phyloP scores from a whole-genome alignment of 75 land plant species.

The Cupressus sempervirens region DNA sequence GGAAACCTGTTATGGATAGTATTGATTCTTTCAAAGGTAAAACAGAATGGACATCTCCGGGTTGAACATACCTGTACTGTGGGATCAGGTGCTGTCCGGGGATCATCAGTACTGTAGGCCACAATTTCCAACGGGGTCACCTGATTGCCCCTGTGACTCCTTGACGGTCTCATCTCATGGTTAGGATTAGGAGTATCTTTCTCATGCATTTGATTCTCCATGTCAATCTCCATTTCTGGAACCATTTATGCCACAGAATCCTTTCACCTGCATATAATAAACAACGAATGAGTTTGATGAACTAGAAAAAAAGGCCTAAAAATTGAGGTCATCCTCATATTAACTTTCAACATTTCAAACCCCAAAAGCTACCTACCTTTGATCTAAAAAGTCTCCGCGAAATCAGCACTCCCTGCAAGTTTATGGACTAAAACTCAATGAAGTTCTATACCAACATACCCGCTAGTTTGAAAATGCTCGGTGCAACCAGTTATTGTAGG shows the following conservation, averaged over 20 bases:
- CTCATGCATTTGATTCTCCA: not conserved
- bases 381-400: not conserved
- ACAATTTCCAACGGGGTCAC: not conserved
- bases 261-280: not conserved
- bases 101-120: not conserved
- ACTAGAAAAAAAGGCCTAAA: not conserved
- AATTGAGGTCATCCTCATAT: not conserved
- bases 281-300: not conserved
- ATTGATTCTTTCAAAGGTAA: not conserved
- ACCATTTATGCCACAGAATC: not conserved
- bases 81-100: not conserved
- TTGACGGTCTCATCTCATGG: not conserved
- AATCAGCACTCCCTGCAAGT: not conserved
- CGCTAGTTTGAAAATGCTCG: too few relatives aligned
- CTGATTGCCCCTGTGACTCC: not conserved
- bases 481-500: too few relatives aligned
- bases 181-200: not conserved
- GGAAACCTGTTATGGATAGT: too few relatives aligned
- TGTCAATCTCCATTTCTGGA: not conserved
- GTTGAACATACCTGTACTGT: not conserved
- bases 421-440: not conserved
- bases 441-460: too few relatives aligned
- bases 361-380: not conserved
- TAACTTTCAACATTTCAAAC: not conserved
- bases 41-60: not conserved